Conservation (phyloP, 208 protist species). For the Acanthamoeba sp. region DNA sequence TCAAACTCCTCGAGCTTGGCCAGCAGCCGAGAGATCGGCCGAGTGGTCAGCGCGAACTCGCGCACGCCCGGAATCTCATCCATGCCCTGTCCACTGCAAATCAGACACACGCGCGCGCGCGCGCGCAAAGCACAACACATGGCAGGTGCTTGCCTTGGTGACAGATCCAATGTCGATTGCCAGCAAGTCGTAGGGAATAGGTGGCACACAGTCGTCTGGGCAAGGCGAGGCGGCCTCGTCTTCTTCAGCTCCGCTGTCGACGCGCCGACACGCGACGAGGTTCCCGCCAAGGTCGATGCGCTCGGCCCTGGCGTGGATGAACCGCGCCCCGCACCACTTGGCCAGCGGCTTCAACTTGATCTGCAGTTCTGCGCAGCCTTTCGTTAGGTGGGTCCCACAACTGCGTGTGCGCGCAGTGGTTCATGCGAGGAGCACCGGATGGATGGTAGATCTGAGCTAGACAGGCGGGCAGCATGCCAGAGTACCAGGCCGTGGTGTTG, state of each 20-base stretch:
- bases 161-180: not conserved
- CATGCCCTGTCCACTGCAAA: not conserved
- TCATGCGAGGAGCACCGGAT: not conserved
- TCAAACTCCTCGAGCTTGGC: not conserved
- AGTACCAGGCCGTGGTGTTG: not conserved
- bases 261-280: not conserved
- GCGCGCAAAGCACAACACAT: not conserved
- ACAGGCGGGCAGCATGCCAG: conserved; percentile 23
- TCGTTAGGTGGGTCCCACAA: no score
- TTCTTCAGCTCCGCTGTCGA: not conserved
- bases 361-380: not conserved
- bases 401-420: not conserved
- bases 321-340: conserved; percentile 25
- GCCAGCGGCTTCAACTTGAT: not conserved
- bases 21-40: not conserved
- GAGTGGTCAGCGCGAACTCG: not conserved
- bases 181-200: no score
- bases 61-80: not conserved
- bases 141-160: not conserved
- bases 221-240: not conserved
- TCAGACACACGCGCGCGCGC: not conserved
- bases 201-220: no score
- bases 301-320: not conserved
- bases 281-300: not conserved
- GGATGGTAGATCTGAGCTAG: not conserved